These are phyloP conservation scores for Dioscorea cayenensis DNA, from an alignment of 116 monocot genomes.

Conservation along the genomic window DNA sequence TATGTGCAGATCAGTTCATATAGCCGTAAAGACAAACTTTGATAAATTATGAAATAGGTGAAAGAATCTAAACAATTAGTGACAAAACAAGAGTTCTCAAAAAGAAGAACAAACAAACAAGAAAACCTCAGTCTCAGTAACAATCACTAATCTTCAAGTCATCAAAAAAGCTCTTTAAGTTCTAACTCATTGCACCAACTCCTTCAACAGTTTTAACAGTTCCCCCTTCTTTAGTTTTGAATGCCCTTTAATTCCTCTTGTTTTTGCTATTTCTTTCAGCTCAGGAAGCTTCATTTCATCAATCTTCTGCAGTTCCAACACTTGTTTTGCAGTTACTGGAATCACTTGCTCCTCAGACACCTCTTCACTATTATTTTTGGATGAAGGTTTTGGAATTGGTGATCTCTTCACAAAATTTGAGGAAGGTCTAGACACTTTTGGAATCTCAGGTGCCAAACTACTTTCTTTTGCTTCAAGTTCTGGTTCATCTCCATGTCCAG, in stretches of 20 bases:
- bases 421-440: constrained; percentile 24
- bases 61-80: no score
- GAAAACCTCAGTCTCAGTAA: no score
- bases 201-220: constrained; percentile 46
- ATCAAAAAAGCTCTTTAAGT: no score
- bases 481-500: not conserved
- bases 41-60: no score
- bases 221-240: constrained; percentile 66
- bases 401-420: constrained; percentile 65
- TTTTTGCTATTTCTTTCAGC: constrained; percentile 60
- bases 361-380: constrained; percentile 2
- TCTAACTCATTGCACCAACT: not conserved
- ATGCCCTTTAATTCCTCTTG: constrained; percentile 49
- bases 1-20: no score
- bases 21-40: no score
- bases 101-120: no score
- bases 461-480: constrained; percentile 6
- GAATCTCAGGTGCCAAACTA: constrained; percentile 2
- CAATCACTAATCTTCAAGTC: no score
- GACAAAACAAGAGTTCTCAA: no score
- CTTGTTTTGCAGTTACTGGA: not conserved
- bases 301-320: constrained; percentile 18
- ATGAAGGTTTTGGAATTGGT: constrained; percentile 29
- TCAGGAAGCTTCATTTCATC: constrained; percentile 53
- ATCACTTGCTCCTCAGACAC: not conserved